Base-by-base conservation (phyloP, 2,329 filamentous ascomycete genomes). In the Didymella arachidicola region DNA sequence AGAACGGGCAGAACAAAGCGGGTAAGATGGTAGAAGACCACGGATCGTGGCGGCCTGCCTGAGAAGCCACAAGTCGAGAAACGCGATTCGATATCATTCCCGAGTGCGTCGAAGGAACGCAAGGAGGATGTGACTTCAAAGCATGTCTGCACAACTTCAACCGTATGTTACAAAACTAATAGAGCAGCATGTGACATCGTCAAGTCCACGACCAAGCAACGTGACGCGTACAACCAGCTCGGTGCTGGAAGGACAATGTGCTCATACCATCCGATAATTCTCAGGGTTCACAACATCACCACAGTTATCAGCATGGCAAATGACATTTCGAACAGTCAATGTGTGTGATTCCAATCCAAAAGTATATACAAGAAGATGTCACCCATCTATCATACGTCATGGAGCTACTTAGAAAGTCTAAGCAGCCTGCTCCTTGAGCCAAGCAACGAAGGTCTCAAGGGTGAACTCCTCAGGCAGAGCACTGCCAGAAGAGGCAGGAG, bases 381-480 rank as follows among this genome's bases (percentile, higher is more conserved):
- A 26, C n/a, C 4, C 10, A n/a, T 48, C 27, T 25, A 34, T 44
- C 44, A 44, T 36, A 19, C 47, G 10, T 43, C 34, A 26, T 41
- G 22, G 11, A n/a, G 27, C 36, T 34, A 25, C 14, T 34, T 7
- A 29, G 16, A 22, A 1, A n/a, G n/a, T 39, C 47, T 55, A 60
- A 51, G 57, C 62, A 50, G 59, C 46, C 61, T 61, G 62, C 56
- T 63, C 46, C 58, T 64, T 51, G 32, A 71, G 66, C 68, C 68
- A 71, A 19, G 61, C 53, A 53, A 71, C 62, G 53, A 71, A 66
- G 14, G 64, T 66, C 50, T 66, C 60, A 42, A 71, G 58, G 14
- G 67, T 69, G 63, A 71, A 71, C 45, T 62, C 51, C 50, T 62
- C 59, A 39, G 67, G 67, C 22, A 70, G 60, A 51, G 56, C 58